Conservation (phyloP, 2,329 filamentous ascomycete genomes). For the Domatiomyces catenatus region DNA sequence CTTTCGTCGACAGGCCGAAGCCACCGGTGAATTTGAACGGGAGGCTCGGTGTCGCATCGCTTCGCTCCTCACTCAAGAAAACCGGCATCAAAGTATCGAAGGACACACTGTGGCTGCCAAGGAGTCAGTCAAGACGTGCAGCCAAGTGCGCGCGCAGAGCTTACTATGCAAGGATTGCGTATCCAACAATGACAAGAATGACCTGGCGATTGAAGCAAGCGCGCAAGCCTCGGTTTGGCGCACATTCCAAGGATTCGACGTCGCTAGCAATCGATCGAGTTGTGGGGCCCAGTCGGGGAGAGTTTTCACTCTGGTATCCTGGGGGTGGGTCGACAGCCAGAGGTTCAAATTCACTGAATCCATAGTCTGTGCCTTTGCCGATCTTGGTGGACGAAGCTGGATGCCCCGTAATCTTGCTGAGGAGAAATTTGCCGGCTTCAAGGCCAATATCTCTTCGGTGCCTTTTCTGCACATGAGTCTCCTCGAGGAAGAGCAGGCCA, state of each 20-base stretch:
- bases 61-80: constrained; percentile 54
- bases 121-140: constrained; percentile 17
- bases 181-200: constrained; percentile 44
- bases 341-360: background rate
- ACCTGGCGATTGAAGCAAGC: constrained; percentile 73
- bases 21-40: constrained; percentile 85
- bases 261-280: constrained; percentile 25
- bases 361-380: background rate
- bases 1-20: constrained; percentile 66
- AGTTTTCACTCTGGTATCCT: constrained; percentile 48
- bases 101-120: constrained; percentile 75
- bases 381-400: background rate
- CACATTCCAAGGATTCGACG: constrained; percentile 27
- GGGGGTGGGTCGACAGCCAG: constrained; percentile 34
- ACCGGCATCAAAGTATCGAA: constrained; percentile 90
- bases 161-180: constrained; percentile 75
- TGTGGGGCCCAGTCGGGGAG: constrained; percentile 32
- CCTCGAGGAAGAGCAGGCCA: constrained; percentile 77
- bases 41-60: constrained; percentile 35
- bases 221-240: constrained; percentile 27
- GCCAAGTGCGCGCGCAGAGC: constrained; percentile 25
- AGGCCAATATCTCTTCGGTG: constrained; percentile 58
- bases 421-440: constrained; percentile 59
- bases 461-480: constrained; percentile 79
- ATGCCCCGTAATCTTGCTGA: constrained; percentile 17